Conservation (phyloP, 345 rosid genomes). For the Theobroma cacao region DNA sequence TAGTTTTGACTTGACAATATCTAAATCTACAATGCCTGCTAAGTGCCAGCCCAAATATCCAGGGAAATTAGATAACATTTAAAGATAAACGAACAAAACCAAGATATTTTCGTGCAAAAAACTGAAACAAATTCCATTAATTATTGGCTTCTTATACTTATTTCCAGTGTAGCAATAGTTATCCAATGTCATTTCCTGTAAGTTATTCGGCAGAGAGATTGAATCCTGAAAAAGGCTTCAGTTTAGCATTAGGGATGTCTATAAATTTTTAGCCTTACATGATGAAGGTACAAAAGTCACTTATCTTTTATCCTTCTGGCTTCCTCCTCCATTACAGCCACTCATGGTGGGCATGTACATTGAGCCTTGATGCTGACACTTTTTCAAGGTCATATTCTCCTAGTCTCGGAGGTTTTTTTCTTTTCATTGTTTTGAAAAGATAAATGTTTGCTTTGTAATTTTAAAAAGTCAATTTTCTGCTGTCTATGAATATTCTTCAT, state of each 20-base stretch:
- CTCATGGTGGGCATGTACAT: neutral
- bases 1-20: neutral
- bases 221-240: no score
- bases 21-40: conserved; percentile 2
- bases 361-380: neutral
- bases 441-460: neutral
- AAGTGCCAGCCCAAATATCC: neutral
- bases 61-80: neutral
- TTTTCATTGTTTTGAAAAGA: neutral
- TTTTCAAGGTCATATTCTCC: neutral
- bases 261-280: no score
- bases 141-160: neutral
- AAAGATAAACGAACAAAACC: neutral
- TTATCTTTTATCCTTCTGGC: neutral
- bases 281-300: neutral
- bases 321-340: neutral
- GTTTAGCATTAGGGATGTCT: neutral
- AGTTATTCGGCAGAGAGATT: no score
- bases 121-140: neutral
- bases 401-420: neutral
- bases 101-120: neutral
- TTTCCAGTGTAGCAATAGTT: no score
- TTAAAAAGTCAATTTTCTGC: neutral
- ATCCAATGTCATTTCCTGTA: no score
- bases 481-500: neutral